phyloP scores from a whole-genome alignment of 371 early-diverging fungal species.

The Rhizomucor pusillus region DNA sequence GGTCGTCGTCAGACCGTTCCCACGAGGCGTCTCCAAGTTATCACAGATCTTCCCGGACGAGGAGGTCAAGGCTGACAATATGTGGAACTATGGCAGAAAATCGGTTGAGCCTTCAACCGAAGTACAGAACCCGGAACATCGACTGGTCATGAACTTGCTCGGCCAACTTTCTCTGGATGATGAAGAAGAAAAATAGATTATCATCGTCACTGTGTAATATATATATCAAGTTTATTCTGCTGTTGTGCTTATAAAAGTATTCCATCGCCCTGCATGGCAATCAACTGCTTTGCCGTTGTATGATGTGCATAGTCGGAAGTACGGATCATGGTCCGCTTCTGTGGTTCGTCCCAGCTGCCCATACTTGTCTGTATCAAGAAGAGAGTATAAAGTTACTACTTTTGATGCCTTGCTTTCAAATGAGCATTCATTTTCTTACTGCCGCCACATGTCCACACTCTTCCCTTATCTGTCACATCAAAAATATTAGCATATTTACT shows the following conservation, averaged over 20 bases:
- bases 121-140: conserved; percentile 20
- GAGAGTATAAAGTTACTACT: not conserved
- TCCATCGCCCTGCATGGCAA: conserved; percentile 34
- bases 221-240: not conserved
- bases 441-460: conserved; percentile 39
- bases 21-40: conserved; percentile 1
- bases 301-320: conserved; percentile 21
- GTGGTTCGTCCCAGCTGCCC: conserved; percentile 25
- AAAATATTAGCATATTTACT: not conserved
- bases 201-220: not conserved
- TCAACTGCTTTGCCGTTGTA: conserved; percentile 15
- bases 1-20: conserved; percentile 35
- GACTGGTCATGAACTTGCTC: conserved; percentile 10
- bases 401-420: not conserved
- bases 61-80: conserved; percentile 18
- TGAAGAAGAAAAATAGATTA: not conserved
- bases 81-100: conserved; percentile 8
- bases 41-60: conserved; percentile 4
- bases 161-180: not conserved
- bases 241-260: conserved; percentile 21
- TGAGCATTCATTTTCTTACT: conserved; percentile 23
- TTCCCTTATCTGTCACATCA: conserved; percentile 21
- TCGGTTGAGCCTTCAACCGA: conserved; percentile 11
- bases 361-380: conserved; percentile 23
- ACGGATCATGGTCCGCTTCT: conserved; percentile 6